Base-by-base conservation (phyloP, 2,329 filamentous ascomycete species). In the Aspergillus aculeatus region DNA sequence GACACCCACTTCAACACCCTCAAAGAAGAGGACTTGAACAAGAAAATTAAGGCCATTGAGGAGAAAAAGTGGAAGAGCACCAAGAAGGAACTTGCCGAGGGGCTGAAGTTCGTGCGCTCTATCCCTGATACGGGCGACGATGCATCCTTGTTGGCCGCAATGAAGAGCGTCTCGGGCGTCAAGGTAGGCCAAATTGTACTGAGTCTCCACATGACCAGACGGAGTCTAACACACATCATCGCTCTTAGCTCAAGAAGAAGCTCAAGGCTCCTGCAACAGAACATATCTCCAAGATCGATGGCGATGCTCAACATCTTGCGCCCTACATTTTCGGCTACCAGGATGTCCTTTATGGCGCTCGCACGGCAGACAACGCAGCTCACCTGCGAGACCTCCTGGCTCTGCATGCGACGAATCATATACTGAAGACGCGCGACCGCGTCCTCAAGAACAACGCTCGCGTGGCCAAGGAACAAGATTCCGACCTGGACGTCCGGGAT, bases 391-490 rank as follows among this genome's bases (percentile, higher is more conserved):
- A 88, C 47, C 78, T 96, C 54, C 82, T 87, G 16, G 92, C 90
- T 67, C 81, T 97, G 1, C 95, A 99, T 75, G 88, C 89, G 2
- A 80, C 98, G 12, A 98, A 98, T 73, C 95, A 98, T 72, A 82
- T 98, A 47, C 88, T 96, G 76, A 97, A 96, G 75, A 97, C 94
- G 1, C 87, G 95, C 65, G 94, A 98, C 71, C 86, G 88, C 31
- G 90, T 98, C 0, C 85, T 98, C 62, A 98, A 96, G 76, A 96
- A 98, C 77, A 98, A 93, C 71, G 86, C 90, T 56, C 91, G 88
- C 64, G 77, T 96, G 11, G 82, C 89, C 10, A 88, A 87, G 67
- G 86, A 89, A 56, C 82, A 85, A 4, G 83, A 84, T 10, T 82
- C 83, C 16, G 88, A 90, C 41, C 78, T 90, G 4, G 92, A 96